Base-by-base conservation (phyloP, 2,329 filamentous ascomycete genomes). In the Apiospora sp. region DNA sequence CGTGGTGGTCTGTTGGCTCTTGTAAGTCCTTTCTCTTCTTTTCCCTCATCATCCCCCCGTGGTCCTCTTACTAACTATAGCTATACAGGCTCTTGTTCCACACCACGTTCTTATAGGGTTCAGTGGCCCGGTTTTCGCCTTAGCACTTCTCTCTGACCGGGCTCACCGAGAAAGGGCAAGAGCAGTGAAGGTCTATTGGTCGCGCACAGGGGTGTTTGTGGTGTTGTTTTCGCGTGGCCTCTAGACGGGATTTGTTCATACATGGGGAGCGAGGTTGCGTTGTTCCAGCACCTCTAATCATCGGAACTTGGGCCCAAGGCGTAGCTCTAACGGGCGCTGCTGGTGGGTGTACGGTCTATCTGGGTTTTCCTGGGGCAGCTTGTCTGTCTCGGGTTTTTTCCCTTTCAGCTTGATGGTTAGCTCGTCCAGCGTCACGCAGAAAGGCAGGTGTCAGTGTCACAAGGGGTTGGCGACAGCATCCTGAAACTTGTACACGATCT, bases 391-490 rank as follows among this genome's bases (percentile, higher is more conserved):
- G 34, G 58, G 58, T 41, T 64, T 64, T 64, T 34, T n/a, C 58
- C 58, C 58, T 64, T 61, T 64, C 58, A 64, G 58, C 22, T 64
- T 64, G 58, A 41, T 41, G 4, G 58, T 34, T 64, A 22, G 58
- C 41, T 64, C 58, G 58, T 41, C 58, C 58, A 30, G 58, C 58
- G 58, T 64, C 58, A 64, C 46, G 68, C 30, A 69, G 68, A 69
- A 69, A 30, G 68, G 8, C 7, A 14, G 8, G 16, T 24, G 37
- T 30, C 27, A 30, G 27, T 30, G 27, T 30, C n/a, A 34, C 24
- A 13, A 37, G 27, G 24, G 5, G 27, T 41, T 14, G 44, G 24
- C 2, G 5, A 22, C 30, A 64, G 37, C 8, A n/a, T n/a, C 6
- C 7, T 13, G 30, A n/a, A 3, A 5, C n/a, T n/a, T 19, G 2